Evolutionary conservation across 2,329 filamentous ascomycete species (phyloP), one percentile per base, ranked within the genome.

Genomic region (Simplicillium sp.): DNA sequence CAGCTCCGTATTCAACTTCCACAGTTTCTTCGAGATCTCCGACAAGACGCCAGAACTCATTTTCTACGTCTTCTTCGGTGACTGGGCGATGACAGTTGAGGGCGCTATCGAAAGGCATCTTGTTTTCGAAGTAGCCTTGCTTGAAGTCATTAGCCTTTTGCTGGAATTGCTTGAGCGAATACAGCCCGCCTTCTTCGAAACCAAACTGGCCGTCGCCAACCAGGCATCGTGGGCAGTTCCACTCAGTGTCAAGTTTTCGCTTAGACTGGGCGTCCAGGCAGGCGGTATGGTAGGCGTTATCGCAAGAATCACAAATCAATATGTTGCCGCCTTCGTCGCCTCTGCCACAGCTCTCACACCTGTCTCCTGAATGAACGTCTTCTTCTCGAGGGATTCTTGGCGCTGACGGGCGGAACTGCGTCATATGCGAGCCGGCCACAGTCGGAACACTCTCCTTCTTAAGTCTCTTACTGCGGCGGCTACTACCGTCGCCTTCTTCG

Each of bases 141-240:
- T 96, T 97, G 70, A 98, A 98, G 51, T 87, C 85, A 50, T 86
- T 86, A 6, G 92, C 92, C 59, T 90, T 95, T 57, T 96, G 87
- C 59, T 98, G 92, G 58, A 98, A 98, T 53, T 94, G 86, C 54
- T 85, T 88, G 18, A 98, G 70, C 0, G 92, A 98, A 62, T 98
- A 98, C 16, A 96, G 75, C 4, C 89, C 89, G 17, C 92, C 92
- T 60, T 98, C 92, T 56, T 97, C 90, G 46, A 98, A 98, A 0
- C 92, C 92, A 54, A 95, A 98, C 49, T 97, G 88, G 32, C 90
- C 89, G 42, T 94, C 94, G 36, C 92, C 92, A 17, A 98, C 92
- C 18, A 98, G 75, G 58, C 92, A 98, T 54, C 88, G 80, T 0
- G 92, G 84, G 51, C 92, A 98, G 57, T 97, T 90, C 92, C 92